Evolutionary conservation across 495 filamentous ascomycete genomes (phyloP).

Genomic region (Stereocaulon alpinum): DNA sequence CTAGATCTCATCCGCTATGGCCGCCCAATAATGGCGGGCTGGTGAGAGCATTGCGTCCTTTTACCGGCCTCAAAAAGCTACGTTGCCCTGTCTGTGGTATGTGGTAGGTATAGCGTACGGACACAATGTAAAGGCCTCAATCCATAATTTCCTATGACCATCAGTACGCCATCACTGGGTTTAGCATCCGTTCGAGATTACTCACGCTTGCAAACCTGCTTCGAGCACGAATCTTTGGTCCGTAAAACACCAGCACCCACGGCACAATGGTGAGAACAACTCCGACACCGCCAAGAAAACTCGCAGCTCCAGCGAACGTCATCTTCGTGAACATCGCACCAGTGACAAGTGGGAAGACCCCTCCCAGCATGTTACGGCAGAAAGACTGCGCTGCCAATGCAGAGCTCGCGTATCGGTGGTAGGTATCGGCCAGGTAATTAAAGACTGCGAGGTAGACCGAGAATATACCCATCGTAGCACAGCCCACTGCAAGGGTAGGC

Average conservation of each 20-base stretch:
- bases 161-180: background rate
- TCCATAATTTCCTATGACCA: conserved; percentile 1
- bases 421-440: conserved; percentile 91
- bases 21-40: no score
- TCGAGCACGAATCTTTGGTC: conserved; percentile 63
- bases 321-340: conserved; percentile 59
- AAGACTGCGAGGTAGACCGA: conserved; percentile 83
- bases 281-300: conserved; percentile 67
- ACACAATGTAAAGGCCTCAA: background rate
- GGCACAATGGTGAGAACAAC: conserved; percentile 64
- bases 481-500: conserved; percentile 57
- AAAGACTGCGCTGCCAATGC: conserved; percentile 83
- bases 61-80: background rate
- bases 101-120: background rate
- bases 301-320: conserved; percentile 62
- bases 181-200: background rate
- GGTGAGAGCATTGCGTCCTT: background rate
- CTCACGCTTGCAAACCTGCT: conserved; percentile 59
- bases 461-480: conserved; percentile 81
- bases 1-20: no score
- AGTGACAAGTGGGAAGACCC: conserved; percentile 71
- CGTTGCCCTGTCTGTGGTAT: background rate
- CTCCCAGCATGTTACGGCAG: conserved; percentile 75
- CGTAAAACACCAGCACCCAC: conserved; percentile 76
- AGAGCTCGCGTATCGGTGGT: conserved; percentile 73